Evolutionary conservation across 1,284 basidiomycete genomes (phyloP).

Genomic region (Sanghuangporus baumii): DNA sequence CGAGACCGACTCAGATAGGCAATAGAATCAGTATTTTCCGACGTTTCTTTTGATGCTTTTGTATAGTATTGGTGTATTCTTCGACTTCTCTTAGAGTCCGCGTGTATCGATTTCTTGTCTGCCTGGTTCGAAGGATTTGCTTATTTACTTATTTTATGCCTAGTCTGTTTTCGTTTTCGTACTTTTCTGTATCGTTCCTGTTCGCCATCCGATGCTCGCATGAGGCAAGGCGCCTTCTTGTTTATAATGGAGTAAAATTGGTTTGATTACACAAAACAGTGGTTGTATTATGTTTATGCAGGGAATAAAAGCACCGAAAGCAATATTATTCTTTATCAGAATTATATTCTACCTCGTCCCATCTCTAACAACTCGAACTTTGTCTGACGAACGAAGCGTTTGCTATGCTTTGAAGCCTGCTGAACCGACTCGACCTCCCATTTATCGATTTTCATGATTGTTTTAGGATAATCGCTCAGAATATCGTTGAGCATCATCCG

Average conservation of each 20-base stretch:
- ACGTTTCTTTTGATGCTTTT: background rate
- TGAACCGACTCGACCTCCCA: background rate
- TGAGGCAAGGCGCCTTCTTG: background rate
- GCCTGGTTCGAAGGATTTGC: background rate
- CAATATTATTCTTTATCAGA: background rate
- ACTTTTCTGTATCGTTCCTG: background rate
- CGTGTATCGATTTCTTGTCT: background rate
- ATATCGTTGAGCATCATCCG: background rate
- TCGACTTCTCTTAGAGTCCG: background rate
- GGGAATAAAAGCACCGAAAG: background rate
- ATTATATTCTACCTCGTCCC: background rate
- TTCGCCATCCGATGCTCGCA: background rate
- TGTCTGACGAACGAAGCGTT: background rate
- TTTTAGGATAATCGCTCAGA: slow-evolving; percentile 6
- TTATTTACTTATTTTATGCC: background rate
- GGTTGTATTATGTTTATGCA: background rate
- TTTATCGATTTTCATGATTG: background rate
- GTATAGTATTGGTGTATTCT: background rate
- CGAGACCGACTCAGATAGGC: slow-evolving; percentile 46
- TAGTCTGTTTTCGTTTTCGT: background rate
- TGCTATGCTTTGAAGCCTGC: background rate
- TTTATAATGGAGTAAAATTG: background rate
- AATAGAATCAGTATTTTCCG: slow-evolving; percentile 23
- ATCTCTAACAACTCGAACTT: background rate
- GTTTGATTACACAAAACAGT: background rate